These are phyloP conservation scores for Phlyctochytrium planicorne DNA, from an alignment of 192 early-diverging fungal species.

Conservation along the genomic window DNA sequence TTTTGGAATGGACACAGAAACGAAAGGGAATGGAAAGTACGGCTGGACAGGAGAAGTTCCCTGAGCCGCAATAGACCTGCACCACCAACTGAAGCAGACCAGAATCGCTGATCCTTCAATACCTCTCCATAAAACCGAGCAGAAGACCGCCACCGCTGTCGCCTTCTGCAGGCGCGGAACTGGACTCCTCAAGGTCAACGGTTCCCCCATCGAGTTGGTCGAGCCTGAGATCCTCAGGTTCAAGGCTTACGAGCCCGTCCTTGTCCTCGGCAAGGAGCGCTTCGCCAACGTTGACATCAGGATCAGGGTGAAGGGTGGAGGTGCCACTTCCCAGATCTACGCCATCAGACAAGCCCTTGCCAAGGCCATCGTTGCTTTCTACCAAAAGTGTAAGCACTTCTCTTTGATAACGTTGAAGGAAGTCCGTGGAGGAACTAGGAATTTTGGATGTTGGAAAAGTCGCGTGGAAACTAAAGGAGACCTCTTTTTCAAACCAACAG, in stretches of 20 bases:
- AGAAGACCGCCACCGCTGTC: constrained; percentile 99
- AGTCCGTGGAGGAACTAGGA: no score
- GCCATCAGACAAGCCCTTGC: constrained; percentile 98
- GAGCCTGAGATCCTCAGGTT: constrained; percentile 96
- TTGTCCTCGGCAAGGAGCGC: constrained; percentile 93
- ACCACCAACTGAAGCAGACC: background rate
- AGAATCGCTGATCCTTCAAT: no score
- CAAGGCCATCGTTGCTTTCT: constrained; percentile 98
- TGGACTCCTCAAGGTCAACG: constrained; percentile 98
- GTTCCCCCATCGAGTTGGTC: constrained; percentile 90
- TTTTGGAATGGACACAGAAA: no score
- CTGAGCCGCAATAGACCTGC: background rate
- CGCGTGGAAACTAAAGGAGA: constrained; percentile 17
- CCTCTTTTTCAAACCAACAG: constrained; percentile 26
- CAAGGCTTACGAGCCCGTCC: constrained; percentile 99
- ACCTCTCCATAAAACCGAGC: background rate
- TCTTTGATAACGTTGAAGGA: no score
- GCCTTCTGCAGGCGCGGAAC: constrained; percentile 97
- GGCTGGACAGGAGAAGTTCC: no score
- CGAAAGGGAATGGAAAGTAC: no score
- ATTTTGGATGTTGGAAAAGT: constrained; percentile 5
- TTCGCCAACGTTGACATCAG: constrained; percentile 97
- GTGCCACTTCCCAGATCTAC: constrained; percentile 96
- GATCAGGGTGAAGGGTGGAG: constrained; percentile 96
- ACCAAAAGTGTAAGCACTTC: constrained; percentile 99